Percentiles rank a stretch among this genome's conserved stretches.
phyloP scores from a whole-genome alignment of 306 rosid species.

The Trifolium repens region DNA sequence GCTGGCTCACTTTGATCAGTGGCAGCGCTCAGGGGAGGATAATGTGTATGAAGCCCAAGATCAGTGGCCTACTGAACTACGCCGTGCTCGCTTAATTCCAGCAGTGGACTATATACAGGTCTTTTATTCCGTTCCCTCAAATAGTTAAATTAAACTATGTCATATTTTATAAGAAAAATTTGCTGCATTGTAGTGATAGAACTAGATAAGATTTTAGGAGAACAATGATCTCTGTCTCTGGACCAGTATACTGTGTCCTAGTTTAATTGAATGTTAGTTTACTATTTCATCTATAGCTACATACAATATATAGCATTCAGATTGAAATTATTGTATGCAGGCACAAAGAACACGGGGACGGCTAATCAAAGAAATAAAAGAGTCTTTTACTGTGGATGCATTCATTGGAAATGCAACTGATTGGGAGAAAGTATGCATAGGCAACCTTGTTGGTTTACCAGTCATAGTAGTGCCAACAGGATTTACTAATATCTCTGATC shows the following conservation, averaged over 20 bases:
- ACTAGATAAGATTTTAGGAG: slow-evolving; percentile 15
- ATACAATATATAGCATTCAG: neutral
- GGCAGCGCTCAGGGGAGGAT: slow-evolving; percentile 74
- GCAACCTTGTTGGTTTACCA: slow-evolving; percentile 80
- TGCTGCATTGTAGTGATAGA: slow-evolving; percentile 28
- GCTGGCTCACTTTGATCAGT: slow-evolving; percentile 79
- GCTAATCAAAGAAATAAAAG: slow-evolving; percentile 62
- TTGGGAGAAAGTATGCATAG: slow-evolving; percentile 82
- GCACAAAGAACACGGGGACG: slow-evolving; percentile 75
- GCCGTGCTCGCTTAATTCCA: slow-evolving; percentile 62
- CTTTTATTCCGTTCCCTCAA: slow-evolving; percentile 20
- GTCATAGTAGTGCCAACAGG: slow-evolving; percentile 70
- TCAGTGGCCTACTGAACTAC: slow-evolving; percentile 75
- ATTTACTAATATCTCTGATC: slow-evolving; percentile 53
- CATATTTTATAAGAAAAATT: slow-evolving; percentile 8
- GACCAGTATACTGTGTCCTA: neutral
- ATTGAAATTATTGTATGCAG: slow-evolving; percentile 43
- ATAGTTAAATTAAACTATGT: slow-evolving; percentile 18
- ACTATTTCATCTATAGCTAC: slow-evolving; percentile 13
- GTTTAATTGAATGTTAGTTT: neutral
- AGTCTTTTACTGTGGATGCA: slow-evolving; percentile 66
- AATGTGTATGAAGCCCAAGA: slow-evolving; percentile 76
- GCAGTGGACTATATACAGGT: slow-evolving; percentile 83
- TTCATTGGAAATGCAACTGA: slow-evolving; percentile 75
- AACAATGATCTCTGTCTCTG: neutral